These are phyloP conservation scores for Rhodocollybia butyracea DNA, from an alignment of 768 basidiomycete genomes.

Conservation along the genomic window DNA sequence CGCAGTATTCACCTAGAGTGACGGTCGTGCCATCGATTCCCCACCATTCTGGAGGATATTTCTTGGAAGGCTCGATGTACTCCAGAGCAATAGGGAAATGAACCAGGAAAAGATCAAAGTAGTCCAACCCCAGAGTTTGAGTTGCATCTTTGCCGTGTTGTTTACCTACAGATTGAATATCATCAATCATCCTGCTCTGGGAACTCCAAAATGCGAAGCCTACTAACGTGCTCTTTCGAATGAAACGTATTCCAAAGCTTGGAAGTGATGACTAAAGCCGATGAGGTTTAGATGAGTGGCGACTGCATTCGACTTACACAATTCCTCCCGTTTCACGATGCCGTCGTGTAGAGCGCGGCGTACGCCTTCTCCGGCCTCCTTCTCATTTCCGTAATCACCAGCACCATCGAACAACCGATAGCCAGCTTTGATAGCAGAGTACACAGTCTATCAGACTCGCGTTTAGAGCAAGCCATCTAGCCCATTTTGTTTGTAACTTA, in stretches of 20 bases:
- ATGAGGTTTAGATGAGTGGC: background rate
- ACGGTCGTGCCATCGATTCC: conserved; percentile 68
- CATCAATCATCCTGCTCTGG: background rate
- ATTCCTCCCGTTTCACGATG: conserved; percentile 81
- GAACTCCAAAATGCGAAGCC: background rate
- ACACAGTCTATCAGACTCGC: conserved; percentile 54
- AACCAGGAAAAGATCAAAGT: conserved; percentile 77
- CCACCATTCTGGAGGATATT: conserved; percentile 84
- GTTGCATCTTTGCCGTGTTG: conserved; percentile 55
- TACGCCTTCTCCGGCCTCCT: conserved; percentile 78
- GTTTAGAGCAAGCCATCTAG: background rate
- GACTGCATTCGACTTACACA: conserved; percentile 52
- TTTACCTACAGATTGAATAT: conserved; percentile 41
- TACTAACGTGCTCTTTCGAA: conserved; percentile 65
- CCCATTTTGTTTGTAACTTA: conserved; percentile 31
- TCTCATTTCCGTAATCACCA: conserved; percentile 88
- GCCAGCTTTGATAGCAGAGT: conserved; percentile 81
- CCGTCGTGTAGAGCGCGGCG: conserved; percentile 76
- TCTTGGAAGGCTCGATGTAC: conserved; percentile 73
- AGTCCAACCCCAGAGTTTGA: conserved; percentile 82
- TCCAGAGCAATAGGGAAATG: conserved; percentile 85
- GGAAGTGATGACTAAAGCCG: conserved; percentile 69
- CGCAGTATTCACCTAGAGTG: conserved; percentile 45
- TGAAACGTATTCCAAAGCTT: conserved; percentile 94
- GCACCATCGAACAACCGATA: conserved; percentile 88